phyloP scores from a whole-genome alignment of 352 stramenopile genomes.

The Blastocystis sp. region DNA sequence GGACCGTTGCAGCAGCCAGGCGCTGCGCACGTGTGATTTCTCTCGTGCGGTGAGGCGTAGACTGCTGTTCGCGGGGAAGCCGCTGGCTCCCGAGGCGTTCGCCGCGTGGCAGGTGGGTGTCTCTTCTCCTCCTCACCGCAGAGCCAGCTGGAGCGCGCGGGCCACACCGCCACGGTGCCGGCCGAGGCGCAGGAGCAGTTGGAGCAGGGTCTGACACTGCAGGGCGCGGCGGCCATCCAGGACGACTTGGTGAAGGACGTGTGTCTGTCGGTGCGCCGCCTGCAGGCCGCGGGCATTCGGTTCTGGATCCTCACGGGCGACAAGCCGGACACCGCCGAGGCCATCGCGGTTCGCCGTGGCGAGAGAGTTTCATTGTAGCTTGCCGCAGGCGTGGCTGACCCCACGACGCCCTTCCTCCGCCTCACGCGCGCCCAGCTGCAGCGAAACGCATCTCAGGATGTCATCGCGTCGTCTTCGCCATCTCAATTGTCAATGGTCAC shows the following conservation, averaged over 20 bases:
- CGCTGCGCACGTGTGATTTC: constrained; percentile 15
- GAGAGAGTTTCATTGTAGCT: background rate
- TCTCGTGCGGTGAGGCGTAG: background rate
- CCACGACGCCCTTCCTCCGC: background rate
- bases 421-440: background rate
- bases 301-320: constrained; percentile 69
- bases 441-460: no score
- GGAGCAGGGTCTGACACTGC: background rate
- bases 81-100: constrained; percentile 9
- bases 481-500: no score
- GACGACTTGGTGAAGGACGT: constrained; percentile 57
- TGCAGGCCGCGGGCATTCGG: constrained; percentile 48
- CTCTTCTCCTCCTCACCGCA: no score
- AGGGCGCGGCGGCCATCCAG: constrained; percentile 57
- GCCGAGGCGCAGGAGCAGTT: background rate
- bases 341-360: constrained; percentile 11
- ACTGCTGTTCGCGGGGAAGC: constrained; percentile 60
- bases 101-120: constrained; percentile 11
- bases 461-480: no score
- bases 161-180: background rate
- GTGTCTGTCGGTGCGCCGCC: constrained; percentile 11
- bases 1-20: constrained; percentile 12
- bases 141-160: no score
- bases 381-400: constrained; percentile 19
- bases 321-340: constrained; percentile 54